Evolutionary conservation across 495 filamentous ascomycete species (phyloP).

Genomic region (Penicillium waksmanii): DNA sequence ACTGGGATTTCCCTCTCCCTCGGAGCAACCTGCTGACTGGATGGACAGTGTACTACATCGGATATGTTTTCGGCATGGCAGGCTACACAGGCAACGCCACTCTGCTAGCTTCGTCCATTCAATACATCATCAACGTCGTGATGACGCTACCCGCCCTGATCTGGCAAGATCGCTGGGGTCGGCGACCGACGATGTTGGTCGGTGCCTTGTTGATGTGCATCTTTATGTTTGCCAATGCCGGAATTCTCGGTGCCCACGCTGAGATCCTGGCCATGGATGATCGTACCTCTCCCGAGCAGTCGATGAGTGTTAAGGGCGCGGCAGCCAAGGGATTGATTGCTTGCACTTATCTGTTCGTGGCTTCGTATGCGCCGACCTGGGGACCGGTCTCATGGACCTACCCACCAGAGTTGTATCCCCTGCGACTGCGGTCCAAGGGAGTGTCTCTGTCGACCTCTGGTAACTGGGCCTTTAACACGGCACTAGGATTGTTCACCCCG

Average conservation of each 20-base stretch:
- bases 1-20: no score
- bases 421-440: slow-evolving; percentile 58
- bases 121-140: slow-evolving; percentile 59
- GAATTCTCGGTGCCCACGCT: slow-evolving; percentile 52
- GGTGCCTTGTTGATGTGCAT: slow-evolving; percentile 64
- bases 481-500: slow-evolving; percentile 73
- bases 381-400: slow-evolving; percentile 63
- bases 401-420: slow-evolving; percentile 62
- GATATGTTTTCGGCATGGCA: slow-evolving; percentile 67
- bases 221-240: slow-evolving; percentile 65
- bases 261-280: slow-evolving; percentile 47
- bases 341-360: slow-evolving; percentile 64
- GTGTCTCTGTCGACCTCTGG: slow-evolving; percentile 64
- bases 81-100: slow-evolving; percentile 51
- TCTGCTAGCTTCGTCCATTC: slow-evolving; percentile 63
- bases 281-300: slow-evolving; percentile 24
- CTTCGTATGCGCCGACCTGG: slow-evolving; percentile 55
- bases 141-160: slow-evolving; percentile 52
- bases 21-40: no score
- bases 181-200: slow-evolving; percentile 58
- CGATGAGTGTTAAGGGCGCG: slow-evolving; percentile 24
- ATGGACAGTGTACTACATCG: slow-evolving; percentile 41
- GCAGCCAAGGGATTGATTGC: slow-evolving; percentile 49
- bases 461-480: slow-evolving; percentile 78
- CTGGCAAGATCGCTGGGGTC: slow-evolving; percentile 57